Evolutionary conservation across 78 protist genomes (phyloP), one percentile per base, ranked within the genome.

Genomic region (Polysphondylium violaceum): DNA sequence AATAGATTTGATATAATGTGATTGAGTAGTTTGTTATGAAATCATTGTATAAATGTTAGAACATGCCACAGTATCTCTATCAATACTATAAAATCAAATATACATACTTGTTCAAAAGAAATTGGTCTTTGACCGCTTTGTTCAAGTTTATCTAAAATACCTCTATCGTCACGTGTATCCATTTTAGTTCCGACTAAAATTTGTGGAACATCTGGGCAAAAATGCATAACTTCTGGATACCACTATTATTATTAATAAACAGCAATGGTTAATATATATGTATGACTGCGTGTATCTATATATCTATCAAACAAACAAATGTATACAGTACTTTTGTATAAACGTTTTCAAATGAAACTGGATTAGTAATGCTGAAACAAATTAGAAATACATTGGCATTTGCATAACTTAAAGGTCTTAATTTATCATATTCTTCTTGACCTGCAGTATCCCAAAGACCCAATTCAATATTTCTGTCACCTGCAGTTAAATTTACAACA

Each of bases 381-480:
- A 98, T 87, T 40, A 97, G 75, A 76, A 98, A 96, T 41, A 97
- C 98, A 61, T 97, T 94, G 19, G 97, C 94, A 25, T 95, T 75
- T 12, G 96, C 94, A 71, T 95, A 95, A 41, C 96, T 92, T 36
- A 95, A 88, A 23, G 98, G 98, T 38, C 99, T 68, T 58, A 98
- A 83, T 23, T 97, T 72, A 60, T 96, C 98, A 69, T 95, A 97
- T 31, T 95, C 97, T 64, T 98, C 99, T 83, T 96, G 97, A 38
- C 99, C 99, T 0, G 97, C 86, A 31, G 99, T 97, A 78, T 97
- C 99, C 99, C 99, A 97, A 2, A 97, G 72, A 12, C 96, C 97
- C 0, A 98, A 63, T 67, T 89, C 96, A 58, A 96, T 95, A 17
- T 96, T 95, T 69, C 95, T 88, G n/a, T 88, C 97, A 65, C 98